Base-by-base conservation (phyloP, 2,329 filamentous ascomycete species). In the Neonectria coccinea region DNA sequence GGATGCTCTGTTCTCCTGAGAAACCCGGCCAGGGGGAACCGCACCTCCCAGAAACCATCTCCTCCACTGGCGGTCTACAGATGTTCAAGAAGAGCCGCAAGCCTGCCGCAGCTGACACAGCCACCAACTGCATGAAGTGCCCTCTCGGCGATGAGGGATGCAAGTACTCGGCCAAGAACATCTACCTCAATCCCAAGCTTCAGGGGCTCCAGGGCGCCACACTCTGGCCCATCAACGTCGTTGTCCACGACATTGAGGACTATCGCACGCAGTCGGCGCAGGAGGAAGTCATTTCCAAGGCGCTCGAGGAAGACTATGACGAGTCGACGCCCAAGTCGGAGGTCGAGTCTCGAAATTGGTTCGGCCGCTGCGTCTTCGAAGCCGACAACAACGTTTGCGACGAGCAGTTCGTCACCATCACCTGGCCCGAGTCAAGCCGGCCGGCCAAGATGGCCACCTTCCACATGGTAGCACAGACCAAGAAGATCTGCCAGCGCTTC, bases 341-440 rank as follows among this genome's bases (percentile, higher is more conserved):
- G n/a, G 76, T 86, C 1, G 82, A 83, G 3, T 80, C 81, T 5
- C 81, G 84, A 10, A 90, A 90, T 68, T 91, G 94, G 93, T 98
- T 94, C 75, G 96, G 96, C 0, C 89, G 95, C n/a, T 99, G 96
- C 75, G 96, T 98, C 1, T 98, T 90, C 80, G 96, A 97, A 76
- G 84, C 90, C 5, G 94, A 97, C 79, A 99, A 98, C 79, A 90
- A 97, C 74, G 96, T 98, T 45, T 93, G 90, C 73, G 96, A 99
- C 77, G 93, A 98, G 74, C 95, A 98, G 78, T 86, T 91, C 27
- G 96, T 98, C 20, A 95, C 92, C 0, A 88, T 98, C 56, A 89
- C 87, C 4, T 98, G 95, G 94, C 91, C 94, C 12, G 92, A 97
- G 62, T 71, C 73, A n/a, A 65, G 62, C 51, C 83, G 89, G 25